Base-by-base conservation (phyloP, 1,284 basidiomycete genomes). In the Malassezia slooffiae region DNA sequence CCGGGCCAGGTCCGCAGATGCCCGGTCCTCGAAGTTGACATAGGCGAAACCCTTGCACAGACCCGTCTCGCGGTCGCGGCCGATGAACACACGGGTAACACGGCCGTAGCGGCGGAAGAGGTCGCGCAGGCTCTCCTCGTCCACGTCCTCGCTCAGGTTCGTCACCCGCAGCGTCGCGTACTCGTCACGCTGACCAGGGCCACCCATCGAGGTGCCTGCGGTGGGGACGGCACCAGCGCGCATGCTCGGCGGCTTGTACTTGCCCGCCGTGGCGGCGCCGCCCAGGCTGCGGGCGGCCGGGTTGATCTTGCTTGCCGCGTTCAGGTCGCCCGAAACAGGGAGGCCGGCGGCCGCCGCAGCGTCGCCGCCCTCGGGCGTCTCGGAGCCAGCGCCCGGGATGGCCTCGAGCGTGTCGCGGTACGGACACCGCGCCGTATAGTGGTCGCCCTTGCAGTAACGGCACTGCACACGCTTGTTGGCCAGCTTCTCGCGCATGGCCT, bases 341-440 rank as follows among this genome's bases (percentile, higher is more conserved):
- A 22, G 17, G 8, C 8, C 15, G 2, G 39, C 35, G 15, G 39
- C 24, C 6, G 34, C 35, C 9, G 34, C 29, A 21, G 34, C 16
- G 19, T 36, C 37, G n/a, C 33, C 27, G 12, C 19, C 38, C 19
- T 62, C 58, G 32, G 61, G 58, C 34, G 58, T 56, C 36, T 60
- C 58, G 41, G 57, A 55, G 24, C 55, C 58, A 20, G 61, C 76
- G 10, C 83, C 85, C 16, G 83, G 79, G 10, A 72, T 70, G 34
- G 87, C 79, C 34, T 74, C 75, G 32, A 79, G 72, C 16, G 85
- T 85, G 60, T 96, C 90, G 73, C 89, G 93, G 79, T 93, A 93
- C 10, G 93, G 93, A 78, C 93, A 97, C 72, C 90, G 89, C 51
- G 89, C 84, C 10, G 93, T 99, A 72, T 90, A 97, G 74, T 97